Evolutionary conservation across 2,329 filamentous ascomycete genomes (phyloP).

Genomic region (Eutypa lata): DNA sequence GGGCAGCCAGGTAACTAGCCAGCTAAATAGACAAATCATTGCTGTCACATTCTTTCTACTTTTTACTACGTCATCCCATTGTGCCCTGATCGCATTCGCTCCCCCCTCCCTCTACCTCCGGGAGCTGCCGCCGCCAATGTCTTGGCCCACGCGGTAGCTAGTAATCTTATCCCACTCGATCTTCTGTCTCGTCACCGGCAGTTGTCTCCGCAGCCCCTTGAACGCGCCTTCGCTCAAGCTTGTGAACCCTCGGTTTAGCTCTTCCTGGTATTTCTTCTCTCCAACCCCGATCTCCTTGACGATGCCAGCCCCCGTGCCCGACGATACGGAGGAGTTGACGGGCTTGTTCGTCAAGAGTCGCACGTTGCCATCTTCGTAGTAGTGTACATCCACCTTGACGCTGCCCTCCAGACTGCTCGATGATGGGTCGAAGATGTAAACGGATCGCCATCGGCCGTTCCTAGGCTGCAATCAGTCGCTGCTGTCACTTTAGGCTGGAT

Average conservation of each 20-base stretch:
- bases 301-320: conserved; percentile 64
- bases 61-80: no score
- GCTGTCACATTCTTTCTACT: no score
- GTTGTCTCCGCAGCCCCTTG: conserved; percentile 85
- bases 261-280: conserved; percentile 95
- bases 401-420: conserved; percentile 67
- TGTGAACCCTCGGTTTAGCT: conserved; percentile 87
- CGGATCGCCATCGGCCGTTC: conserved; percentile 94
- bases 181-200: conserved; percentile 96
- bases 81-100: no score
- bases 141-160: conserved; percentile 81
- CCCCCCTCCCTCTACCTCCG: conserved; percentile 20
- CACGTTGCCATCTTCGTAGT: conserved; percentile 99
- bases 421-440: conserved; percentile 76
- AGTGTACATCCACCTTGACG: conserved; percentile 94
- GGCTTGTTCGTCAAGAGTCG: conserved; percentile 86
- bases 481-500: neutral
- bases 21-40: no score
- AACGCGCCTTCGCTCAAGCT: conserved; percentile 91
- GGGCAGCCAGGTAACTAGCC: no score
- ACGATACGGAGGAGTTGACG: conserved; percentile 58
- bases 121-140: conserved; percentile 67
- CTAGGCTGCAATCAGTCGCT: conserved; percentile 37
- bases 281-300: conserved; percentile 71
- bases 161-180: conserved; percentile 99